These are phyloP conservation scores for Hortiboletus rubellus DNA, from an alignment of 1,284 basidiomycete species.

Conservation along the genomic window DNA sequence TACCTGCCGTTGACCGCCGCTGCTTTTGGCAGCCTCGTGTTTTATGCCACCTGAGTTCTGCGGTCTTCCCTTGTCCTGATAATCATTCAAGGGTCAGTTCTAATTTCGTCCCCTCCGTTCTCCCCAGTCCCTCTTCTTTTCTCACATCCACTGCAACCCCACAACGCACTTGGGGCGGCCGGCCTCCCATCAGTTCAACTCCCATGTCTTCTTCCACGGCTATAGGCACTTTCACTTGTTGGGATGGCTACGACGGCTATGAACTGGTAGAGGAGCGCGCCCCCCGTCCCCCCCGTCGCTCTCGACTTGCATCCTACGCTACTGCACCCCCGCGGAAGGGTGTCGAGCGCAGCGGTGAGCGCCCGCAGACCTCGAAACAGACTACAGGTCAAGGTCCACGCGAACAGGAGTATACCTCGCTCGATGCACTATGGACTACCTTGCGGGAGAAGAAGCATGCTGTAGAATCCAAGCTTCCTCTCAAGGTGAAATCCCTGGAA, in stretches of 20 bases:
- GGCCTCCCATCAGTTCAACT: conserved; percentile 13
- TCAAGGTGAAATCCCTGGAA: conserved; percentile 67
- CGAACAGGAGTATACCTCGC: conserved; percentile 43
- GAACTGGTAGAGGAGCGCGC: conserved; percentile 23
- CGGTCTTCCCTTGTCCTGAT: conserved; percentile 27
- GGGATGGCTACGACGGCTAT: conserved; percentile 40
- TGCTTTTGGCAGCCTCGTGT: conserved; percentile 39
- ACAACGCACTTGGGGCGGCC: conserved; percentile 18
- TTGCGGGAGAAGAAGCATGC: conserved; percentile 61
- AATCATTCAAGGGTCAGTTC: conserved; percentile 33
- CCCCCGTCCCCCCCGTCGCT: conserved; percentile 21
- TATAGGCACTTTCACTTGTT: conserved; percentile 40
- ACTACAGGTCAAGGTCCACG: conserved; percentile 42
- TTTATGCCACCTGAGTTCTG: conserved; percentile 29
- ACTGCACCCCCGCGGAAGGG: conserved; percentile 12
- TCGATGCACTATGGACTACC: conserved; percentile 62
- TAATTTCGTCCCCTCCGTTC: conserved; percentile 24
- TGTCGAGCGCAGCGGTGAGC: conserved; percentile 27
- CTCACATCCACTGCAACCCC: conserved; percentile 19
- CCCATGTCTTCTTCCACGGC: conserved; percentile 30
- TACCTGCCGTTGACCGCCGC: conserved; percentile 25
- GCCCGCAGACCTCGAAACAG: conserved; percentile 35
- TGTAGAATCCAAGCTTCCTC: conserved; percentile 60
- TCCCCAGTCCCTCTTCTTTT: conserved; percentile 13
- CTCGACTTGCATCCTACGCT: conserved; percentile 27